Percentiles rank a stretch among this genome's conserved stretches.
These are phyloP conservation scores for Populus alba DNA, from an alignment of 345 rosid genomes.

Conservation along the genomic window DNA sequence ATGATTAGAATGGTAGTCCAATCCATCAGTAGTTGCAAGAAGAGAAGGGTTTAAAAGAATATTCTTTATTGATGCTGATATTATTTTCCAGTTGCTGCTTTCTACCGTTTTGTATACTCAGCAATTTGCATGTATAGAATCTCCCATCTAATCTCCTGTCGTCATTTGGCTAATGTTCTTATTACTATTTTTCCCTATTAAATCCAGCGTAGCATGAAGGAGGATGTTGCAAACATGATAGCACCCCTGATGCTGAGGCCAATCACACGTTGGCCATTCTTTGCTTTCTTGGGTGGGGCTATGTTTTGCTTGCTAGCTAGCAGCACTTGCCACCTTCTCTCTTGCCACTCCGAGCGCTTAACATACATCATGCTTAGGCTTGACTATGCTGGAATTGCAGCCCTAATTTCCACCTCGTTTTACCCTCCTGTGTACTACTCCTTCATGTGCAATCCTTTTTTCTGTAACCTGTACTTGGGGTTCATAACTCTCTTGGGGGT, in stretches of 20 bases:
- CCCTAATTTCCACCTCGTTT: constrained; percentile 86
- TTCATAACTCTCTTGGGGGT: constrained; percentile 83
- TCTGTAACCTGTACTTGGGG: constrained; percentile 82
- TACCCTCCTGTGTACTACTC: constrained; percentile 89
- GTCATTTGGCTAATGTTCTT: constrained; percentile 16
- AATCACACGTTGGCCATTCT: constrained; percentile 91
- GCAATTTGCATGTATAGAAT: neutral
- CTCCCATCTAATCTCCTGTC: neutral
- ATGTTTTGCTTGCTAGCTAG: constrained; percentile 94
- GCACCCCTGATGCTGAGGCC: constrained; percentile 75
- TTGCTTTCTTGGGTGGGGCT: constrained; percentile 84
- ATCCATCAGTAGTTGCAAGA: neutral
- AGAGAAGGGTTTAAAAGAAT: neutral
- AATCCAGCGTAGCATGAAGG: constrained; percentile 64
- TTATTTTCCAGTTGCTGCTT: neutral
- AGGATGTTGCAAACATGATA: constrained; percentile 71
- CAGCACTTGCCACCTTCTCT: constrained; percentile 83
- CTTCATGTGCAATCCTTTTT: constrained; percentile 90
- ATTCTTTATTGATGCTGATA: neutral
- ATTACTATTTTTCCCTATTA: neutral
- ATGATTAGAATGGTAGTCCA: neutral
- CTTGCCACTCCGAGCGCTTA: constrained; percentile 78
- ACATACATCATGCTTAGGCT: constrained; percentile 93
- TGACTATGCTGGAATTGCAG: constrained; percentile 86
- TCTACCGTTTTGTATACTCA: neutral